Conservation (phyloP, 345 rosid genomes). For the Populus simonii region DNA sequence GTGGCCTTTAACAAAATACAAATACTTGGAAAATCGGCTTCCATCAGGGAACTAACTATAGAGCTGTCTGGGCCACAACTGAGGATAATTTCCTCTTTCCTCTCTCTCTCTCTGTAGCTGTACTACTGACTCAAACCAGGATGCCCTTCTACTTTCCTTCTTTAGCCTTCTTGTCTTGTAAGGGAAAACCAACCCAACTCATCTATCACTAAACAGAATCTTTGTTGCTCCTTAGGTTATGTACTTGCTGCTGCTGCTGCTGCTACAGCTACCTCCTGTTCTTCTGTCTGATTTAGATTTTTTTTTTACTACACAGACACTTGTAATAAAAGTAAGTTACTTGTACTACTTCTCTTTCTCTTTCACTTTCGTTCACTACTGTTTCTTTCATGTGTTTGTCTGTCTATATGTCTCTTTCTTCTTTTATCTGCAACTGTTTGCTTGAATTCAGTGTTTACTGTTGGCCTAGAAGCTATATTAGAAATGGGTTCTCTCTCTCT, state of each 20-base stretch:
- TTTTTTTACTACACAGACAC: constrained; percentile 18
- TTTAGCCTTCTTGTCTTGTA: constrained; percentile 5
- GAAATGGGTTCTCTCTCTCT: constrained; percentile 26
- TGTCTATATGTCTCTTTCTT: not conserved
- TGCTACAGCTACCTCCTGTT: not conserved
- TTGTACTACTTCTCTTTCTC: not conserved
- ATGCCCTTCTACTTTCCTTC: constrained; percentile 6
- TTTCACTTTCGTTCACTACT: constrained; percentile 18
- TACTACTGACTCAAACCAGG: not conserved
- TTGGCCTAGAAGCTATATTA: constrained; percentile 18
- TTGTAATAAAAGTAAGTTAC: constrained; percentile 37
- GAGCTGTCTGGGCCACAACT: not conserved
- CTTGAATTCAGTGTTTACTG: constrained; percentile 6
- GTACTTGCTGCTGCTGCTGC: too few species aligned
- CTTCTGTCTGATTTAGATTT: constrained; percentile 24
- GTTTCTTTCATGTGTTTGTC: not conserved
- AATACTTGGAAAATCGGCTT: not conserved
- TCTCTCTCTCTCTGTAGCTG: not conserved
- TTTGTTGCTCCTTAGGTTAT: constrained; percentile 3
- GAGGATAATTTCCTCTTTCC: not conserved
- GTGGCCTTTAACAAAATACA: not conserved
- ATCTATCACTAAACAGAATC: constrained; percentile 21
- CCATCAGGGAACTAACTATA: not conserved
- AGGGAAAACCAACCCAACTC: constrained; percentile 12
- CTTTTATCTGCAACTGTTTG: not conserved